Base-by-base conservation (phyloP, 202 grass and related monocot genomes). In the Zizania palustris region DNA sequence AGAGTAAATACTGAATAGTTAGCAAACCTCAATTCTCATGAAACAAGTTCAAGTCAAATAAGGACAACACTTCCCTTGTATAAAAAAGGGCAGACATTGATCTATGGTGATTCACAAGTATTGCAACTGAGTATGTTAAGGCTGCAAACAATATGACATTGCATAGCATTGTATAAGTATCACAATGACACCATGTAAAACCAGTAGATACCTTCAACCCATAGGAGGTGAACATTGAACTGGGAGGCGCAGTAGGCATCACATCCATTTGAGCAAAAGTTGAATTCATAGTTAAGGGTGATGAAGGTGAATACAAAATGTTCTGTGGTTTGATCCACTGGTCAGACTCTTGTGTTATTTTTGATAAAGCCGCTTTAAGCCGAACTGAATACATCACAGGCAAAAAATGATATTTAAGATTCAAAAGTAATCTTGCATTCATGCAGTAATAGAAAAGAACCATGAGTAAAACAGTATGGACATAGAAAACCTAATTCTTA, bases 261-360 rank as follows among this genome's bases (percentile, higher is more conserved):
- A 99, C 89, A 74, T 99, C 96, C 91, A 92, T 78, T 54, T 91
- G 88, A 56, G 85, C 28, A 7, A 92, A 88, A 79, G 67, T 75
- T 77, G 91, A 80, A 80, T 78, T 93, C 44, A 86, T 73, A 69
- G 91, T 84, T 60, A 81, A 73, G 12, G 89, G 64, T 54, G 89
- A 90, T 60, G 95, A 88, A 80, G 85, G 78, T 72, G 85, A 84
- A 84, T 82, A 85, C 44, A 73, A 81, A 71, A 85, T 64, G 75
- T 68, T 93, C 65, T 89, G 89, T 73, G 85, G 83, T 85, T 86
- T 99, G 62, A 94, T 87, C 96, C 89, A 99, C 81, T 93, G 92
- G 69, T 99, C 96, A 55, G 87, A 99, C 48, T 99, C 96, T 95
- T 99, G 96, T 80, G 83, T 63, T 84, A 95, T 93, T 90, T 95